Evolutionary conservation across 345 rosid genomes (phyloP), one percentile per base, ranked within the genome.

Genomic region (Clarkia xantiana): DNA sequence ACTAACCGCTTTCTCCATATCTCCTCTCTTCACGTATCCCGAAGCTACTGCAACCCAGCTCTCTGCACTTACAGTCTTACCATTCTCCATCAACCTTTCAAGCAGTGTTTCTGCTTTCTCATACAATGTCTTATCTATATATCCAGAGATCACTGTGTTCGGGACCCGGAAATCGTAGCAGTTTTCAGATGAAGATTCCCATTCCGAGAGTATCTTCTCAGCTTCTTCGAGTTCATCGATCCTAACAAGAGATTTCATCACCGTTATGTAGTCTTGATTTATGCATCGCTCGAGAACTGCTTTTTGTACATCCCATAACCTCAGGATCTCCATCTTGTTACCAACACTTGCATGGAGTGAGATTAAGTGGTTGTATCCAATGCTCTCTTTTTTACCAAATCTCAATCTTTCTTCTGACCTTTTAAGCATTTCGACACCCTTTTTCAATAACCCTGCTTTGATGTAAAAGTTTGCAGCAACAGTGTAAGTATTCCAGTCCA

Each of bases 401-500:
- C 65, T 70, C 17, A 85, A 55, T 56, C 65, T 70, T 54, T 49
- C 60, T 59, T 90, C 97, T 15, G 94, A 61, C 61, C 72, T 72
- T 52, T 65, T 77, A 63, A 90, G 62, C 36, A 71, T 62, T 58
- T 59, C 69, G 14, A 65, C 10, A 1, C 91, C 97, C 67, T 66
- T 79, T 22, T 58, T 67, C 12, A 20, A 16, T 20, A 65, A 68
- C 40, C 77, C 77, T 14, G 72, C 72, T 61, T 76, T 79, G 29
- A 79, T 80, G 62, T 77, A 90, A 34, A 79, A 67, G 63, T 74
- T 79, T 0, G 91, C 94, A 59, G 67, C 91, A 43, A 74, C 81
- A 17, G 86, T 70, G n/a, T 80, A 82, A 0, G 97, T 77, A 62
- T 70, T 86, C 97, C 97, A 85, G 56, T 85, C 91, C 78, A 85